Conservation (phyloP, 2,329 filamentous ascomycete species). For the Aureobasidium uvarum region DNA sequence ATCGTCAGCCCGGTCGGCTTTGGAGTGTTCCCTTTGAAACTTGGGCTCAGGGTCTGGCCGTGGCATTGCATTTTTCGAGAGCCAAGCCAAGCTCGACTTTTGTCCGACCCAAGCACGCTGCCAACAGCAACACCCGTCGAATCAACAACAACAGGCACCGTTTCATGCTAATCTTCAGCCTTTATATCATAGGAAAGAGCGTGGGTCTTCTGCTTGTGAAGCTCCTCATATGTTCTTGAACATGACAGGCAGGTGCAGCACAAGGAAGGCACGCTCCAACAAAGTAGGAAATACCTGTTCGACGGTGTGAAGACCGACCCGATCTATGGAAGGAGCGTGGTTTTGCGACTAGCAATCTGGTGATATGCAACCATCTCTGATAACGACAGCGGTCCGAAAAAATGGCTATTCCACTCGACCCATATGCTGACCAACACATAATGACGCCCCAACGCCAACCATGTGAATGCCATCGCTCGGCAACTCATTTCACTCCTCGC, state of each 20-base stretch:
- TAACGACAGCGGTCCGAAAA: neutral
- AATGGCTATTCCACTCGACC: too few species aligned
- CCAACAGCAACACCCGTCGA: slow-evolving; percentile 6
- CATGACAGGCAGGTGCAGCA: neutral
- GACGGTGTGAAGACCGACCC: neutral
- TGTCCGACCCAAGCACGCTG: slow-evolving; percentile 1
- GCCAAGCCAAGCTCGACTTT: slow-evolving; percentile 9
- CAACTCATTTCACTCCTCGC: neutral
- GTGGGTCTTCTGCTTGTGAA: neutral
- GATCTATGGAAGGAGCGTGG: neutral
- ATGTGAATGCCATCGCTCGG: neutral
- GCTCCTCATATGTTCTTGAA: neutral
- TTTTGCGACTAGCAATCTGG: neutral
- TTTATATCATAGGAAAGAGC: neutral
- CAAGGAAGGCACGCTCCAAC: neutral
- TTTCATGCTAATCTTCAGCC: neutral
- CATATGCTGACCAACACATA: neutral
- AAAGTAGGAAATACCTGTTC: neutral
- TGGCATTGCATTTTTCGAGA: slow-evolving; percentile 19
- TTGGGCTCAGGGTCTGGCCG: slow-evolving; percentile 20
- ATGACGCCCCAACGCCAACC: neutral
- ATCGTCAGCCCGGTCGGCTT: slow-evolving; percentile 13
- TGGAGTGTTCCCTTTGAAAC: slow-evolving; percentile 10
- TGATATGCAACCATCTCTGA: neutral
- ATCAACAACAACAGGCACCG: slow-evolving; percentile 5